Evolutionary conservation across 2,329 filamentous ascomycete genomes (phyloP).

Genomic region (Aquanectria penicillioides): DNA sequence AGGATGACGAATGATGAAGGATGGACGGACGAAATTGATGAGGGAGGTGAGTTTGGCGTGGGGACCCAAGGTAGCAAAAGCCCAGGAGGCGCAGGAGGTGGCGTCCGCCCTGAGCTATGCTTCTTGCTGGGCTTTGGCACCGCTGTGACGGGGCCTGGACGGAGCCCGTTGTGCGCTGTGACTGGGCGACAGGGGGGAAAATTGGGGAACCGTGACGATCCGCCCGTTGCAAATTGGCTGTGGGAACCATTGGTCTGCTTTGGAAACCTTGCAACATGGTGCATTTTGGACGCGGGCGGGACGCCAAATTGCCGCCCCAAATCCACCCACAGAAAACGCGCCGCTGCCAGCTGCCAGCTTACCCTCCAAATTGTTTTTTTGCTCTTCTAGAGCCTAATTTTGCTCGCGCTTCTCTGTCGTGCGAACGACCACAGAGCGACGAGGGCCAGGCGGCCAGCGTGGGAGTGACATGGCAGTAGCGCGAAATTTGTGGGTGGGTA

Average conservation of each 20-base stretch:
- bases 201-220: slow-evolving; percentile 40
- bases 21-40: slow-evolving; percentile 1
- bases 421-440: too few relatives aligned
- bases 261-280: slow-evolving; percentile 32
- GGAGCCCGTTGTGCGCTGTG: too few relatives aligned
- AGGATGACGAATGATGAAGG: slow-evolving; percentile 17
- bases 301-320: slow-evolving; percentile 16
- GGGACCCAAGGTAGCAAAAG: slow-evolving; percentile 28
- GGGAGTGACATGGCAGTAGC: too few relatives aligned
- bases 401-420: too few relatives aligned
- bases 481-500: not conserved
- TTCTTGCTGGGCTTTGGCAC: slow-evolving; percentile 14
- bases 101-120: slow-evolving; percentile 36
- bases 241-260: slow-evolving; percentile 26
- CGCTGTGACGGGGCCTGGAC: too few relatives aligned
- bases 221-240: slow-evolving; percentile 41
- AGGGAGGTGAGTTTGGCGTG: slow-evolving; percentile 25
- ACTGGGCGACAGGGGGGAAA: slow-evolving; percentile 12
- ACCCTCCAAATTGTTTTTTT: too few relatives aligned
- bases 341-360: too few relatives aligned
- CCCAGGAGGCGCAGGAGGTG: slow-evolving; percentile 43
- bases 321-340: slow-evolving; percentile 16
- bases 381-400: too few relatives aligned
- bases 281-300: too few relatives aligned
- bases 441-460: not conserved